Percentiles rank a stretch among this genome's conserved stretches.
These are phyloP conservation scores for Stephanodiscus triporus DNA, from an alignment of 108 stramenopile species.

Conservation along the genomic window DNA sequence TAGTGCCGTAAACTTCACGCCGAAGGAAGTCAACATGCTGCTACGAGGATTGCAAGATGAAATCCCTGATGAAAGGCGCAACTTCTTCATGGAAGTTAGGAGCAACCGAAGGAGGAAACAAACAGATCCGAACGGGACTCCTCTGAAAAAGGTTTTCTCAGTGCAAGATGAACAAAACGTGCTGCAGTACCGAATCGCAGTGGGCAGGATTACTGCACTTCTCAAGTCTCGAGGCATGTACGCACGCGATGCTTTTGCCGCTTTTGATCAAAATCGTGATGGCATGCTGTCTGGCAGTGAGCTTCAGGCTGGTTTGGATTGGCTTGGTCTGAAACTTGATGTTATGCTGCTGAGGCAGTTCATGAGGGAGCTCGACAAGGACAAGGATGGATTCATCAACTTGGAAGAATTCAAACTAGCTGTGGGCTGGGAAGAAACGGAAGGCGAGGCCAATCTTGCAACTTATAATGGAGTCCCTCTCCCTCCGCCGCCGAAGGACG, in stretches of 20 bases:
- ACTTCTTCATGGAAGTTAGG: slow-evolving; percentile 94
- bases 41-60: slow-evolving; percentile 94
- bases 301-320: slow-evolving; percentile 93
- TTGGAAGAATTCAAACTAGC: slow-evolving; percentile 96
- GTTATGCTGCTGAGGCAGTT: slow-evolving; percentile 82
- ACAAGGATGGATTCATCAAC: slow-evolving; percentile 92
- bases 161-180: slow-evolving; percentile 96
- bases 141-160: slow-evolving; percentile 93
- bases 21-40: slow-evolving; percentile 85
- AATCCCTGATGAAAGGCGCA: slow-evolving; percentile 77
- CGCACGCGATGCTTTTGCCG: slow-evolving; percentile 94
- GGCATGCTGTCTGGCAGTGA: slow-evolving; percentile 94
- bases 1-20: slow-evolving; percentile 90
- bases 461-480: slow-evolving; percentile 71
- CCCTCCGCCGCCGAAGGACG: slow-evolving; percentile 84
- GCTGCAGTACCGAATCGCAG: slow-evolving; percentile 93
- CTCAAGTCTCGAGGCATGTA: slow-evolving; percentile 94
- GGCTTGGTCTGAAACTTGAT: slow-evolving; percentile 90
- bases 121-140: slow-evolving; percentile 85
- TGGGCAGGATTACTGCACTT: slow-evolving; percentile 88
- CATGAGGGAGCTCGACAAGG: slow-evolving; percentile 93
- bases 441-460: slow-evolving; percentile 63
- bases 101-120: slow-evolving; percentile 95
- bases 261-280: slow-evolving; percentile 93
- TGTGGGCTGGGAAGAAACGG: slow-evolving; percentile 87